Base-by-base conservation (phyloP, 805 yeast species). In the Wickerhamiella alocasiicola region DNA sequence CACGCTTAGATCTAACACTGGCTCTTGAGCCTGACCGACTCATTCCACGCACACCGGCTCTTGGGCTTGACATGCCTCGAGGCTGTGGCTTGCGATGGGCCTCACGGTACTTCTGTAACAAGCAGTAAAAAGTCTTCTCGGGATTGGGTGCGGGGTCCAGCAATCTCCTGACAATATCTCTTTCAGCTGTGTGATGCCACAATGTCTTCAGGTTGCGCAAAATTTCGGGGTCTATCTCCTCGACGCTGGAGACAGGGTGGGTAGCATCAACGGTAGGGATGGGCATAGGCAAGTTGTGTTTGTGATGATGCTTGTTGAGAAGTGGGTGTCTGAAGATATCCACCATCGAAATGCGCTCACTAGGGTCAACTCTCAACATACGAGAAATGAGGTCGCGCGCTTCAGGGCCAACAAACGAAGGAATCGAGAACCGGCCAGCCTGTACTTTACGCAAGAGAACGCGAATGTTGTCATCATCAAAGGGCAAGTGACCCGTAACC, bases 401-500 rank as follows among this genome's bases (percentile, higher is more conserved):
- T 50, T 91, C 95, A 23, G 65, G 49, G 2, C 94, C 79, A 30
- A 91, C 64, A 44, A 78, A 76, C 32, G 68, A 68, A 27, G 95
- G 95, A 78, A 88, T 82, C 43, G 71, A 71, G 58, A 77, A 91
- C 52, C 73, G 71, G 29, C 98, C 98, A 41, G 78, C 74, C 63
- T 88, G 96, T 17, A 91, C 98, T 57, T 91, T 91, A 50, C 84
- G 64, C 37, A 91, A 67, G 48, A 91, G 65, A 53, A 80, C 78
- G 52, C 97, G 72, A 48, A 91, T 85, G 59, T 85, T 85, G 49
- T 88, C 96, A 61, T 91, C 96, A 61, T 91, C 98, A 57, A 91
- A 91, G 2, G 98, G 98, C 44, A 91, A 65, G 58, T 91, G 88
- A 29, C 97, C 98, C 0, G 97, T 87, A 34, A 91, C 68, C 36